Percentiles rank a stretch among this genome's conserved stretches.
Evolutionary conservation across 164 flowering plant genomes (phyloP).

Genomic region (Dillenia suffruticosa): DNA sequence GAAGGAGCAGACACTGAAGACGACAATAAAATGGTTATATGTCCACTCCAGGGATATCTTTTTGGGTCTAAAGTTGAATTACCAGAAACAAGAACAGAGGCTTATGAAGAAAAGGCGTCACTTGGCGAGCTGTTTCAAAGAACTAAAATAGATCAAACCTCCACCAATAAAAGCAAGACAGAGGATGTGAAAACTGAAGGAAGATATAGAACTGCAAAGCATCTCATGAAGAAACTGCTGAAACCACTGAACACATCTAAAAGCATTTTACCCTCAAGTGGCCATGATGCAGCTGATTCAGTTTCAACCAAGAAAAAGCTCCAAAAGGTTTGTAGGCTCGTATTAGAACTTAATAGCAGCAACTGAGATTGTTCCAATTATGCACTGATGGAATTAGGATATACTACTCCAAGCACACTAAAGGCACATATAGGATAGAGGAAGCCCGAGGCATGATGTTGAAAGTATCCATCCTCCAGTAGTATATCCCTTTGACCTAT

Average conservation of each 20-base stretch:
- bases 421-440: too few species aligned
- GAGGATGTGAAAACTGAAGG: slow-evolving; percentile 43
- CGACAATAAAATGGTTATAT: slow-evolving; percentile 33
- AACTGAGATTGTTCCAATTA: slow-evolving; percentile 44
- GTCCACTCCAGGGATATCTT: slow-evolving; percentile 82
- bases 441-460: too few species aligned
- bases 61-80: slow-evolving; percentile 68
- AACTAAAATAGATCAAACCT: slow-evolving; percentile 49
- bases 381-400: slow-evolving; percentile 15
- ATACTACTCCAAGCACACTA: too few species aligned
- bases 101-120: slow-evolving; percentile 66
- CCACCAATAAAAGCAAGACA: slow-evolving; percentile 20
- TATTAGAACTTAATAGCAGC: slow-evolving; percentile 14
- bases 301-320: slow-evolving; percentile 57
- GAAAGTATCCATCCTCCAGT: too few species aligned
- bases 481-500: too few species aligned
- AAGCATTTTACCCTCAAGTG: slow-evolving; percentile 23
- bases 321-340: slow-evolving; percentile 52
- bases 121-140: slow-evolving; percentile 85
- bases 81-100: slow-evolving; percentile 38
- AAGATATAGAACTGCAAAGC: slow-evolving; percentile 48
- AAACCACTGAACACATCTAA: slow-evolving; percentile 46
- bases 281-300: slow-evolving; percentile 34
- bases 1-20: slow-evolving; percentile 32
- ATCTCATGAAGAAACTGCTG: slow-evolving; percentile 57